These are phyloP conservation scores for Chiua virens DNA, from an alignment of 768 basidiomycete genomes.

Conservation along the genomic window DNA sequence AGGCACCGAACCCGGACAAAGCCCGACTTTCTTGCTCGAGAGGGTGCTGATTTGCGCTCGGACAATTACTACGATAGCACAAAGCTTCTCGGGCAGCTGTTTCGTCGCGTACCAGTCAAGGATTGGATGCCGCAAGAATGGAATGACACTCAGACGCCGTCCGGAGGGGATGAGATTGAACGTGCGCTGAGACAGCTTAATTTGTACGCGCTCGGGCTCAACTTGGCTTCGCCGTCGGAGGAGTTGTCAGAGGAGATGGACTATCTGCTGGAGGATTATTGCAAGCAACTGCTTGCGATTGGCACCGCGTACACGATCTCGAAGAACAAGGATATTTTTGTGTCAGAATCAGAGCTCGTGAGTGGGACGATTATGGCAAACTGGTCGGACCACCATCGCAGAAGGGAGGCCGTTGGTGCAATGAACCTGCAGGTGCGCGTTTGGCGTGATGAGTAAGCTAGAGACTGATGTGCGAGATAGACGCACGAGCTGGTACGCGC, in stretches of 20 bases:
- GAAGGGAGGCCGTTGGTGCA: constrained; percentile 39
- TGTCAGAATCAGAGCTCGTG: constrained; percentile 44
- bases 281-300: constrained; percentile 33
- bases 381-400: constrained; percentile 42
- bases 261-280: constrained; percentile 37
- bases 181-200: constrained; percentile 23
- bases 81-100: constrained; percentile 46
- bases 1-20: constrained; percentile 19
- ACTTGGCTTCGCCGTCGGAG: constrained; percentile 18
- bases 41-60: constrained; percentile 30
- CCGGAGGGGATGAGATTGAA: constrained; percentile 27
- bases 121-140: constrained; percentile 31
- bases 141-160: constrained; percentile 18
- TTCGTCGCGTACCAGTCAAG: constrained; percentile 41
- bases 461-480: constrained; percentile 23
- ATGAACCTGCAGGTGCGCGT: constrained; percentile 46
- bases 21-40: constrained; percentile 48
- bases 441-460: background rate
- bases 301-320: constrained; percentile 37
- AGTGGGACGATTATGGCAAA: constrained; percentile 47
- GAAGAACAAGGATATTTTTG: constrained; percentile 33
- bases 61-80: constrained; percentile 38
- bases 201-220: constrained; percentile 35
- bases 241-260: constrained; percentile 40
- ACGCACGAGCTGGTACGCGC: constrained; percentile 40